Conservation (phyloP, 2,329 filamentous ascomycete genomes). For the Acrocalymma vagum region DNA sequence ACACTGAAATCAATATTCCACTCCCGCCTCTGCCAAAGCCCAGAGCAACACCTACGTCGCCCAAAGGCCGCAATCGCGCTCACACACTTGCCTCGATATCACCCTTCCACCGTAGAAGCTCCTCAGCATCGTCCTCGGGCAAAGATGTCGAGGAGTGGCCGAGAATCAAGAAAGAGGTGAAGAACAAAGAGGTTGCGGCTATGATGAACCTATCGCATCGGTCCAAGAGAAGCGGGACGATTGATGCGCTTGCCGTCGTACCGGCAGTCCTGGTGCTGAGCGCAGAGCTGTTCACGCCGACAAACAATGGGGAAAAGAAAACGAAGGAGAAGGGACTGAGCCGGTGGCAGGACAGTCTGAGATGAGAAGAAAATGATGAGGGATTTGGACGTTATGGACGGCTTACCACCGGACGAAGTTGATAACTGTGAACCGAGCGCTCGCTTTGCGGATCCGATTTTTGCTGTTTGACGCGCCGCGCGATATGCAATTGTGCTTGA, state of each 20-base stretch:
- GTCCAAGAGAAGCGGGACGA: slow-evolving; percentile 30
- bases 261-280: slow-evolving; percentile 44
- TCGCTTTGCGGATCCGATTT: too few species aligned
- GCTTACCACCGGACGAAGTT: too few species aligned
- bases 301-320: slow-evolving; percentile 10
- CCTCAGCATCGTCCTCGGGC: slow-evolving; percentile 21
- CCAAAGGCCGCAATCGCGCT: slow-evolving; percentile 23
- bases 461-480: too few species aligned
- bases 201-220: slow-evolving; percentile 34
- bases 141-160: slow-evolving; percentile 25
- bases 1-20: slow-evolving; percentile 45
- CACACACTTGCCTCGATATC: slow-evolving; percentile 33
- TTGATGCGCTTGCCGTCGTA: slow-evolving; percentile 45
- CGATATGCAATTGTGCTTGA: too few species aligned
- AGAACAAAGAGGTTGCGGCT: slow-evolving; percentile 28
- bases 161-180: slow-evolving; percentile 30
- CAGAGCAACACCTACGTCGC: slow-evolving; percentile 6
- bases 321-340: slow-evolving; percentile 27
- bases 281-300: slow-evolving; percentile 46
- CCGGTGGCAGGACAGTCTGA: slow-evolving; percentile 35
- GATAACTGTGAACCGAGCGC: too few species aligned
- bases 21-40: slow-evolving; percentile 29
- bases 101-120: slow-evolving; percentile 29
- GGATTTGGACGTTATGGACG: too few species aligned
- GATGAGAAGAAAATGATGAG: slow-evolving; percentile 15